Conservation (phyloP, 306 rosid genomes). For the Cyclanthera cordifolia region DNA sequence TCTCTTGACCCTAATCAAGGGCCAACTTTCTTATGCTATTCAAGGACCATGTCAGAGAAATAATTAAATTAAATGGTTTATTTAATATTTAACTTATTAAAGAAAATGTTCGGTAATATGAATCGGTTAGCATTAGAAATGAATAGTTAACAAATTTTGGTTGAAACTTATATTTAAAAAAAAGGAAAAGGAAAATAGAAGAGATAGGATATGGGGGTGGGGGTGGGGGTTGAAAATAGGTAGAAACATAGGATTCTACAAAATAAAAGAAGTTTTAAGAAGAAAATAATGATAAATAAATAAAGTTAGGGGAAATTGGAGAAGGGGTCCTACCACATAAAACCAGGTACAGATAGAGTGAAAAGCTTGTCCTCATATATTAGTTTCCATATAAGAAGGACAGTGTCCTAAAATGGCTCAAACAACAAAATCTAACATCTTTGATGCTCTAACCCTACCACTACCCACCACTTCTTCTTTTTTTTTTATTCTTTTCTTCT, state of each 20-base stretch:
- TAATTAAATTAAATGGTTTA: too few relatives aligned
- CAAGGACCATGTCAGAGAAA: not conserved
- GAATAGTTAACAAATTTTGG: too few relatives aligned
- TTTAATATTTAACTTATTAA: not conserved
- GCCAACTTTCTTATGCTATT: not conserved
- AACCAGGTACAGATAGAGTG: too few relatives aligned
- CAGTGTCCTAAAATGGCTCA: slow-evolving; percentile 11
- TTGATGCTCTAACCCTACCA: slow-evolving; percentile 14
- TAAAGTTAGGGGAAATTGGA: not conserved
- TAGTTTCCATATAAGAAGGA: slow-evolving; percentile 12
- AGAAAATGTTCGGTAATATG: too few relatives aligned
- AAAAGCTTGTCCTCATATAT: not conserved
- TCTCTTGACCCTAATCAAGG: not conserved
- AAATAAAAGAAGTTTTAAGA: not conserved
- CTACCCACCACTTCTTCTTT: not conserved
- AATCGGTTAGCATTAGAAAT: not conserved
- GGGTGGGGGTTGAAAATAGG: not conserved
- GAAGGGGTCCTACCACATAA: too few relatives aligned
- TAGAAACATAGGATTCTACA: slow-evolving; percentile 6
- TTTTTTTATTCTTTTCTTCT: not conserved
- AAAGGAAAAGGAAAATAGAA: not conserved
- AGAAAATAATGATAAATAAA: not conserved
- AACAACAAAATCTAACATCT: slow-evolving; percentile 14
- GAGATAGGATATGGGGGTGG: too few relatives aligned
- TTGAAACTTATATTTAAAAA: too few relatives aligned